Evolutionary conservation across 2,329 filamentous ascomycete genomes (phyloP).

Genomic region (Fusarium keratoplasticum): DNA sequence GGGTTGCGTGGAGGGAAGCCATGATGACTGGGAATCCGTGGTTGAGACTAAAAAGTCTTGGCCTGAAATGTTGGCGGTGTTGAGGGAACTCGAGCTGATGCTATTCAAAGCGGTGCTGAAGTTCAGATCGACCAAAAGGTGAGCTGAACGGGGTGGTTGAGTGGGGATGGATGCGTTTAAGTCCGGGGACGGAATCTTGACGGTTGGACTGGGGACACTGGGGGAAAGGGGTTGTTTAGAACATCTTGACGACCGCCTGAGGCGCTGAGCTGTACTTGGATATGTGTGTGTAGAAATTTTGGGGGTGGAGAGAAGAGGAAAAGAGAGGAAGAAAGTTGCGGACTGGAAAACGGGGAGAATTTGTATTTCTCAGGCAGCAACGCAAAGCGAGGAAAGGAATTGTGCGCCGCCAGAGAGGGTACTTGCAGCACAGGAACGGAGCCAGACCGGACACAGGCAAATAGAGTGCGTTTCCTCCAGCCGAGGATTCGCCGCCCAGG

Average conservation of each 20-base stretch:
- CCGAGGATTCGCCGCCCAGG: conserved; percentile 13
- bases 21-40: conserved; percentile 86
- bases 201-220: conserved; percentile 53
- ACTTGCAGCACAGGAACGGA: conserved; percentile 36
- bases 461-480: conserved; percentile 13
- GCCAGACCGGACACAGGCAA: conserved; percentile 31
- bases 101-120: conserved; percentile 69
- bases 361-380: conserved; percentile 63
- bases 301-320: conserved; percentile 52
- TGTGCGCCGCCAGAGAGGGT: conserved; percentile 24
- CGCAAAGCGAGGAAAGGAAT: conserved; percentile 30
- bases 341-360: conserved; percentile 47
- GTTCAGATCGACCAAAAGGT: conserved; percentile 76
- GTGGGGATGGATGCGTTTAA: conserved; percentile 57
- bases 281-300: conserved; percentile 47
- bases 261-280: conserved; percentile 47
- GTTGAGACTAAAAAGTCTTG: conserved; percentile 81
- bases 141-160: conserved; percentile 59
- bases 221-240: conserved; percentile 62
- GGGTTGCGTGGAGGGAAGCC: conserved; percentile 77
- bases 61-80: conserved; percentile 69
- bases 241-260: conserved; percentile 65
- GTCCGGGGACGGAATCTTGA: conserved; percentile 66
- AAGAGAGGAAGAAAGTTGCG: conserved; percentile 44
- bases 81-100: conserved; percentile 68